Conservation (phyloP, 2,329 filamentous ascomycete species). For the Seiridium unicorne region DNA sequence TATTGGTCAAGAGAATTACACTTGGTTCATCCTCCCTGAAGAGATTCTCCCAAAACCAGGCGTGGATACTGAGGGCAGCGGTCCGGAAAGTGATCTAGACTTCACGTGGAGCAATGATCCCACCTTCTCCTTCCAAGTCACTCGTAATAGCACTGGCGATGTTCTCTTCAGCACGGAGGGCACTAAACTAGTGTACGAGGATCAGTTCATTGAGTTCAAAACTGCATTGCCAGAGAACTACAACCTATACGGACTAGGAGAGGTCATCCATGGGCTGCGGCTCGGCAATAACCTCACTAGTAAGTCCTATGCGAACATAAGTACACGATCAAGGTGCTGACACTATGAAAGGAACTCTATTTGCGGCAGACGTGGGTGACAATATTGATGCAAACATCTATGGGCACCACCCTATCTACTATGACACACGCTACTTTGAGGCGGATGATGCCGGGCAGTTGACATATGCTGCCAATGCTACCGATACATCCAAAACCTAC, state of each 20-base stretch:
- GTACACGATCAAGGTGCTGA: neutral
- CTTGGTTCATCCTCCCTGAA: constrained; percentile 67
- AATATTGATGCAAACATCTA: constrained; percentile 69
- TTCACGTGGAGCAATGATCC: constrained; percentile 51
- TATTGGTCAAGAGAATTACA: constrained; percentile 58
- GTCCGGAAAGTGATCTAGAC: constrained; percentile 53
- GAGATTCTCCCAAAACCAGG: constrained; percentile 58
- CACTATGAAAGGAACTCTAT: constrained; percentile 41
- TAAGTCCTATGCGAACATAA: constrained; percentile 19
- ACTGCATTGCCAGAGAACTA: constrained; percentile 67
- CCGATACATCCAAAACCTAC: constrained; percentile 53
- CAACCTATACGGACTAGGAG: constrained; percentile 74
- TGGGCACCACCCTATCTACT: constrained; percentile 74
- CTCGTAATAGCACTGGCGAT: constrained; percentile 58
- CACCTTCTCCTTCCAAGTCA: constrained; percentile 68
- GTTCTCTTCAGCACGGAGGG: constrained; percentile 66
- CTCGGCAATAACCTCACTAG: constrained; percentile 73
- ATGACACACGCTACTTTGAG: constrained; percentile 76
- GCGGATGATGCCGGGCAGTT: constrained; percentile 45
- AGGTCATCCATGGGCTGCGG: constrained; percentile 68
- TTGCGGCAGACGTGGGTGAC: constrained; percentile 66
- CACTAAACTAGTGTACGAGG: constrained; percentile 66
- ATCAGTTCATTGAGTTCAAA: constrained; percentile 75
- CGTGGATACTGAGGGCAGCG: constrained; percentile 34
- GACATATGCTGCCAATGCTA: constrained; percentile 53